phyloP scores from a whole-genome alignment of 2,329 filamentous ascomycete species.

The Paecilomyces formosus region DNA sequence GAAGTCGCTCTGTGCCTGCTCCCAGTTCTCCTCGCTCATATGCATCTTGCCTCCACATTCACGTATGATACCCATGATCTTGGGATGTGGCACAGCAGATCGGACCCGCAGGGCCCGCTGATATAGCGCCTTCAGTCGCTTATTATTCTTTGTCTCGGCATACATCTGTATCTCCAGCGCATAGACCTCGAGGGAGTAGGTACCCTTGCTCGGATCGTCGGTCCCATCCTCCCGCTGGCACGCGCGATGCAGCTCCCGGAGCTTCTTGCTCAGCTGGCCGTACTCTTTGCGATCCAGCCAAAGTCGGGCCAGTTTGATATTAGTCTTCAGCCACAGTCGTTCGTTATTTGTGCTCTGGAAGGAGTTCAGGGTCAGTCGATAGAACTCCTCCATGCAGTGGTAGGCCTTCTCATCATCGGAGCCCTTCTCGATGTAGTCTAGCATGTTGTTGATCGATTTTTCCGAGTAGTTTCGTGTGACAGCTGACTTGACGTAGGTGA shows the following conservation, averaged over 20 bases:
- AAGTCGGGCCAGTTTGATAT: conserved; percentile 89
- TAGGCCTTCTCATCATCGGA: conserved; percentile 64
- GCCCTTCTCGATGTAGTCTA: conserved; percentile 96
- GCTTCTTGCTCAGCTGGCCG: conserved; percentile 66
- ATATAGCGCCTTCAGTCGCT: conserved; percentile 88
- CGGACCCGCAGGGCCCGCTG: conserved; percentile 84
- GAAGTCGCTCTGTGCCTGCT: conserved; percentile 92
- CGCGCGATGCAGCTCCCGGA: conserved; percentile 79
- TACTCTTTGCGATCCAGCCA: conserved; percentile 92
- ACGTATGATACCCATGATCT: conserved; percentile 98
- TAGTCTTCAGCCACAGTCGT: conserved; percentile 93
- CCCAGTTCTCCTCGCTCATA: conserved; percentile 99
- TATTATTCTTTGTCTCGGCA: conserved; percentile 93
- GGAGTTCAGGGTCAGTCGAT: conserved; percentile 83
- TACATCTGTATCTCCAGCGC: conserved; percentile 99
- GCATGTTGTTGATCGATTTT: conserved; percentile 99
- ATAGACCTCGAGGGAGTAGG: conserved; percentile 91
- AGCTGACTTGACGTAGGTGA: conserved; percentile 94
- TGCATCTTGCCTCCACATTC: conserved; percentile 99
- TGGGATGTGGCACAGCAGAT: conserved; percentile 95
- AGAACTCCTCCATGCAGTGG: conserved; percentile 87
- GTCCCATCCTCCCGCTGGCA: conserved; percentile 82
- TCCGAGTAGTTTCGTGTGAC: conserved; percentile 98
- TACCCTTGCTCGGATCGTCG: conserved; percentile 84
- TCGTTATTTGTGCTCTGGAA: conserved; percentile 98